Evolutionary conservation across 176 grass and related monocot genomes (phyloP).

Genomic region (Bolboschoenus planiculmis): DNA sequence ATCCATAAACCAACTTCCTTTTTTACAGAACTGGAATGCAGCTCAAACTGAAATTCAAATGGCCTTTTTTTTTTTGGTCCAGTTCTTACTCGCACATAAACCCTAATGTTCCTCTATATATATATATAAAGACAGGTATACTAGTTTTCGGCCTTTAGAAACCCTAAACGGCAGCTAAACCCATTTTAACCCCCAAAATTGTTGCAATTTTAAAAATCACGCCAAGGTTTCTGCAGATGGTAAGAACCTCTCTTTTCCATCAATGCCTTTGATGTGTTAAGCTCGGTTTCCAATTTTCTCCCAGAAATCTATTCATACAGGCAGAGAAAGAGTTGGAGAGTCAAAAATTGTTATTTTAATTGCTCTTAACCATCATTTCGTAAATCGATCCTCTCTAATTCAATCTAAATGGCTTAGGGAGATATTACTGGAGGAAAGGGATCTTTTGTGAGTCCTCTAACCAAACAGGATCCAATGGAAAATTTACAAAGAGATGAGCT

Average conservation of each 20-base stretch:
- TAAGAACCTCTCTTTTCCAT: background rate
- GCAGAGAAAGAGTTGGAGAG: background rate
- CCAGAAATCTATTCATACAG: background rate
- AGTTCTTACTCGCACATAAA: background rate
- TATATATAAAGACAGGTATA: background rate
- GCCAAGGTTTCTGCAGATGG: background rate
- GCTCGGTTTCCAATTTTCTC: background rate
- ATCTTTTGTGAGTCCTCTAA: background rate
- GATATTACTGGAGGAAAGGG: background rate
- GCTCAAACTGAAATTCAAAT: background rate
- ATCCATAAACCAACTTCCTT: background rate
- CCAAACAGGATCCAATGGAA: background rate
- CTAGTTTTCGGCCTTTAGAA: background rate
- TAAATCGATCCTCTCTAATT: background rate
- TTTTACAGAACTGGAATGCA: background rate
- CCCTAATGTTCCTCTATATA: background rate
- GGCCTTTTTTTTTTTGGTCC: background rate
- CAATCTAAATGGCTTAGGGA: background rate
- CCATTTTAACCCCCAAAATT: background rate
- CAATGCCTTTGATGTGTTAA: background rate
- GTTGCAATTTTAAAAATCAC: background rate
- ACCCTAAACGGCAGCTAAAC: background rate
- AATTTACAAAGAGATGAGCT: background rate
- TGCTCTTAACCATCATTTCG: background rate
- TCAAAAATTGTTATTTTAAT: background rate